Evolutionary conservation across 495 filamentous ascomycete species (phyloP).

Genomic region (Bryoglossum gracile): DNA sequence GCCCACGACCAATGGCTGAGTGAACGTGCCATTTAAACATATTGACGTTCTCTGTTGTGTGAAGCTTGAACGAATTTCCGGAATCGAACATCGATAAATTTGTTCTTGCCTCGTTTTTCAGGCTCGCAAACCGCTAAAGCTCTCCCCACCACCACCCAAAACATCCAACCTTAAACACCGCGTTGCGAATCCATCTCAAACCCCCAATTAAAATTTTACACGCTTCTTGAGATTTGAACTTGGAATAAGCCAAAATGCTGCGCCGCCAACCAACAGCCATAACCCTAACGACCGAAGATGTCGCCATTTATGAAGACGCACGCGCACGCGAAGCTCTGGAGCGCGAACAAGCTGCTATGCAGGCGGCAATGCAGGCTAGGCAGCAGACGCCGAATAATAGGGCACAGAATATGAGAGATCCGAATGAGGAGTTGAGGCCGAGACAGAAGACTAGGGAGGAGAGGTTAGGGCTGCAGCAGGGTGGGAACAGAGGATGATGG

Average conservation of each 20-base stretch:
- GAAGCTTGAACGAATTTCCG: slow-evolving; percentile 1
- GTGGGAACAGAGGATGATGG: slow-evolving; percentile 15
- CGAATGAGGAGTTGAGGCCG: slow-evolving; percentile 52
- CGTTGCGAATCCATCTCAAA: no score
- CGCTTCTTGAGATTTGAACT: no score
- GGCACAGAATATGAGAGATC: slow-evolving; percentile 31
- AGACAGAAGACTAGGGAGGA: slow-evolving; percentile 44
- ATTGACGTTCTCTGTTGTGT: slow-evolving; percentile 9
- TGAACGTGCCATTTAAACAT: slow-evolving; percentile 31
- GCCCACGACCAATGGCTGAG: slow-evolving; percentile 23
- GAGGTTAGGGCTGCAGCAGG: slow-evolving; percentile 34
- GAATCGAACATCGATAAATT: no score
- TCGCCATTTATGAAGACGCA: slow-evolving; percentile 66
- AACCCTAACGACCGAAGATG: slow-evolving; percentile 68
- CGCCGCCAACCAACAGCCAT: slow-evolving; percentile 75
- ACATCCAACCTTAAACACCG: no score
- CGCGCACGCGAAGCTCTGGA: slow-evolving; percentile 27
- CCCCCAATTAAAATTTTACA: no score
- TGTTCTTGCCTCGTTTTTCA: no score
- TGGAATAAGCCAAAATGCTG: slow-evolving; percentile 51
- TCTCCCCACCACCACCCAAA: no score
- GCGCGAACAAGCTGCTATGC: slow-evolving; percentile 21
- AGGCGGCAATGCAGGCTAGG: slow-evolving; percentile 24
- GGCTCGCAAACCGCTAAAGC: no score
- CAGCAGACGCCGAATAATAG: slow-evolving; percentile 20